Base-by-base conservation (phyloP, 1,284 basidiomycete genomes). In the Rhodotorula mucilaginosa region DNA sequence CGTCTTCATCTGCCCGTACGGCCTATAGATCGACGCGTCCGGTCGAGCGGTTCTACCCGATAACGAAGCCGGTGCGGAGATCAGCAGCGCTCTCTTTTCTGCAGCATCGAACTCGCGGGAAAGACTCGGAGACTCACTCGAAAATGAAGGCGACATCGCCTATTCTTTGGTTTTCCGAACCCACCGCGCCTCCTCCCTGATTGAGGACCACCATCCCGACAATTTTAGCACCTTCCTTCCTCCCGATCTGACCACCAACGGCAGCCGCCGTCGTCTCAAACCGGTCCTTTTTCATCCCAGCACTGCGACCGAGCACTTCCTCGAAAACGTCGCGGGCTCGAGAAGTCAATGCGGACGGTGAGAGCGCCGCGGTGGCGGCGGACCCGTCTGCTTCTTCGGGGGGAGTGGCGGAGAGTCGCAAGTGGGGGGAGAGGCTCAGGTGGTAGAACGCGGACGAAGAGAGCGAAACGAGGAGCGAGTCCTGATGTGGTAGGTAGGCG, bases 391-490 rank as follows among this genome's bases (percentile, higher is more conserved):
- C 34, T 34, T 8, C 39, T 10, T 10, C 39, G 39, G 39, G 1
- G 10, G 39, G 2, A 44, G 39, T 44, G 39, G 39, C 8, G 39
- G 39, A 44, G 34, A 34, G 21, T 29, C 46, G 18, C 16, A 16
- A 44, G 49, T 62, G 12, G 18, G 56, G 48, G 0, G 63, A 54
- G 26, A 71, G 59, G 5, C 23, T 5, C 21, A 68, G 4, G 56
- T 46, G 16, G 51, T 68, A 58, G 31, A 71, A 34, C 2, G 67
- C 61, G 15, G 58, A 46, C 5, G 67, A 68, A 2, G 61, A 65
- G 26, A 71, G 67, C 19, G 63, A n/a, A 56, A 71, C 56, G 48
- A 69, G 47, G 34, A 71, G 59, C 31, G 59, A 34, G 21, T 58
- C 16, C 18, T 39, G 26, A 1, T 51, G 8, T 18, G 63, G n/a